Evolutionary conservation across 2,329 filamentous ascomycete genomes (phyloP), one percentile per base, ranked within the genome.

Genomic region (Venturia asperata): DNA sequence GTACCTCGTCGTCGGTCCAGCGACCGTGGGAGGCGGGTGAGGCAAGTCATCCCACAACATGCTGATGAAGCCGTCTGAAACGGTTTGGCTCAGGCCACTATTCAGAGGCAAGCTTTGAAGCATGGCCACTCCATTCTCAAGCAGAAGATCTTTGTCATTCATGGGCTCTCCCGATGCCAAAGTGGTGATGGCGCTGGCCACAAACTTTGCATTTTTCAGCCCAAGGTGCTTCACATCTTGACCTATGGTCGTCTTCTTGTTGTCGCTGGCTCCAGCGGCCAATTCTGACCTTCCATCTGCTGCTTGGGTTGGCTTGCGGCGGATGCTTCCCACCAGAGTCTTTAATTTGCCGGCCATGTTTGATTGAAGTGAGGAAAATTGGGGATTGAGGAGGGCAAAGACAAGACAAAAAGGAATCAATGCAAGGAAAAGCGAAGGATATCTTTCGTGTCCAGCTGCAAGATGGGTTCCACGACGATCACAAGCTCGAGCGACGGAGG

Each of bases 1-100:
- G 68, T 80, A 80, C 67, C 76, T 74, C 15, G 76, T 70, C 9
- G 76, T 74, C 5, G 80, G 80, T 15, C 81, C 81, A 49, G 79
- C 77, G 15, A 78, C 68, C 24, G 79, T 80, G 1, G 76, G 74
- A 5, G 79, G 73, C 15, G 81, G 81, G 69, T 83, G 81, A 41
- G 81, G 81, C 17, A 84, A 73, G 68, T 83, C 81, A 67, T 79
- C 71, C 76, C 78, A 84, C 4, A 84, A 75, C 80, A 82, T 81
- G 6, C 73, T 73, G 66, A 83, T 82, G 71, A 83, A 83, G 27
- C 76, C 76, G 71, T 81, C 76, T 4, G 80, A 80, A 7, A 81
- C 74, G n/a, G 74, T 77, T 52, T 75, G 70, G 62, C 78, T 77
- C n/a, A 82, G 72, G 15, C 79, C 76, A 68, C 80, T 82, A 71